Conservation (phyloP, 2,329 filamentous ascomycete genomes). For the Penicillium hordei region DNA sequence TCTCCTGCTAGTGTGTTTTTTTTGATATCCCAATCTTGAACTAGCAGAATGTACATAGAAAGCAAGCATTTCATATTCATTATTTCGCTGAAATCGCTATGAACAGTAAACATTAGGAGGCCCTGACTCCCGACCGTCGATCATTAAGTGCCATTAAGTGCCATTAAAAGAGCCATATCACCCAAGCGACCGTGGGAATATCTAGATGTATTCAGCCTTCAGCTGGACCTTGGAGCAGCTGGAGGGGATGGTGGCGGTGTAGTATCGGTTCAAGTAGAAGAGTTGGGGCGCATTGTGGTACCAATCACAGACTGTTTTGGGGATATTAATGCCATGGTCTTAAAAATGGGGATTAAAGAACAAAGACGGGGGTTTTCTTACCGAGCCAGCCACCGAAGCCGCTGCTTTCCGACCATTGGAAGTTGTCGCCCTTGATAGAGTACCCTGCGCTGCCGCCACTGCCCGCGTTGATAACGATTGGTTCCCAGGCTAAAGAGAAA, state of each 20-base stretch:
- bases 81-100: constrained; percentile 4
- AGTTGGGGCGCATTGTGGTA: constrained; percentile 42
- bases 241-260: constrained; percentile 26
- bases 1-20: constrained; percentile 1
- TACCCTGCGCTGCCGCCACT: constrained; percentile 32
- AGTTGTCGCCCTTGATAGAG: constrained; percentile 26
- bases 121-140: not conserved
- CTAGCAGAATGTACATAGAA: constrained; percentile 8
- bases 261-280: constrained; percentile 36
- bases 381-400: constrained; percentile 43
- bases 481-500: constrained; percentile 36
- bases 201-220: constrained; percentile 26
- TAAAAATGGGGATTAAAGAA: not conserved
- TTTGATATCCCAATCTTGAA: constrained; percentile 10
- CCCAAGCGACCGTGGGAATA: constrained; percentile 5
- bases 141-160: constrained; percentile 1
- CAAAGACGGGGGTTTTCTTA: constrained; percentile 22
- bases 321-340: constrained; percentile 3
- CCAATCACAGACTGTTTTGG: constrained; percentile 42
- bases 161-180: not conserved
- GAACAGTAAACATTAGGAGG: constrained; percentile 4
- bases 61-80: constrained; percentile 6
- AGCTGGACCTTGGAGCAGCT: constrained; percentile 39
- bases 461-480: constrained; percentile 37
- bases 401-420: constrained; percentile 31